Evolutionary conservation across 306 rosid species (phyloP).

Genomic region (Mucuna pruriens): DNA sequence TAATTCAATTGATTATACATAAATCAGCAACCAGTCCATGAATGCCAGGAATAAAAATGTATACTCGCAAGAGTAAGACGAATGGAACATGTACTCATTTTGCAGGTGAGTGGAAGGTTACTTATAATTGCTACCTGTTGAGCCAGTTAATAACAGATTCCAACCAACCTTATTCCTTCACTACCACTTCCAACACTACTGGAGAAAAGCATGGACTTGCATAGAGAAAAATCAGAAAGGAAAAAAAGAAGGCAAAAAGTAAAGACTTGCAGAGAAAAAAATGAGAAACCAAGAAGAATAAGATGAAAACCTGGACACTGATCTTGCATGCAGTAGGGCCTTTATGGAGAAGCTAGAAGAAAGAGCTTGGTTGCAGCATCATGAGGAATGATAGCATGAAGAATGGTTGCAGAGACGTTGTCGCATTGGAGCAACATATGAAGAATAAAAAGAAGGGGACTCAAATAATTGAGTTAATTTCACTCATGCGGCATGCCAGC

Average conservation of each 20-base stretch:
- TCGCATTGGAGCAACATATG: neutral
- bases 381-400: neutral
- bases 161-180: neutral
- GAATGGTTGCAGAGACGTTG: neutral
- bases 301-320: conserved; percentile 4
- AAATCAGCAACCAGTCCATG: neutral
- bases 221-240: neutral
- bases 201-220: neutral
- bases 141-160: neutral
- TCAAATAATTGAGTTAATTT: neutral
- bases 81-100: neutral
- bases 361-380: neutral
- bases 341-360: neutral
- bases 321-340: neutral
- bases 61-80: neutral
- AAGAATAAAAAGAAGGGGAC: neutral
- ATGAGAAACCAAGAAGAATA: neutral
- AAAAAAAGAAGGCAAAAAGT: neutral
- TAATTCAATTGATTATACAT: neutral
- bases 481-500: neutral
- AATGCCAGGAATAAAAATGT: neutral
- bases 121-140: neutral
- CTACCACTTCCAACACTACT: neutral
- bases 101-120: neutral
- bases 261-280: neutral